These are phyloP conservation scores for Arctostaphylos glauca DNA, from an alignment of 148 eudicot genomes.

Conservation along the genomic window DNA sequence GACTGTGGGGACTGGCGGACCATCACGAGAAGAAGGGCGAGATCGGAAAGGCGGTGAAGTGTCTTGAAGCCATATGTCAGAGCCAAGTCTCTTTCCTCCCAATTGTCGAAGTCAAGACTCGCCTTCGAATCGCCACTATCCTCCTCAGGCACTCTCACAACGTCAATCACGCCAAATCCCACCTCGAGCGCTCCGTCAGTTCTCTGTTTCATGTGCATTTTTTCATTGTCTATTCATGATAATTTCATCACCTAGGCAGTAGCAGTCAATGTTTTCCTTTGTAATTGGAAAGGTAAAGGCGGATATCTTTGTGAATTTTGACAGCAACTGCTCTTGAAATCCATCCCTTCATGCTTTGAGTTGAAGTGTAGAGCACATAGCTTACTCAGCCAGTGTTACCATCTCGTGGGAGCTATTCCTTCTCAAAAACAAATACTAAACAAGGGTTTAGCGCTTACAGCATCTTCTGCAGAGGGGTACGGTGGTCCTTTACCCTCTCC, in stretches of 20 bases:
- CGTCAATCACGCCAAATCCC: slow-evolving; percentile 82
- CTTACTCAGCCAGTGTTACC: slow-evolving; percentile 89
- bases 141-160: slow-evolving; percentile 73
- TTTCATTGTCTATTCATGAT: not conserved
- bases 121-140: slow-evolving; percentile 71
- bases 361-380: slow-evolving; percentile 87
- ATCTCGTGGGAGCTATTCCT: slow-evolving; percentile 87
- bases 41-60: slow-evolving; percentile 62
- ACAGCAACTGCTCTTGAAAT: slow-evolving; percentile 92
- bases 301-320: not conserved
- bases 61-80: slow-evolving; percentile 87
- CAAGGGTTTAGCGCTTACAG: slow-evolving; percentile 79
- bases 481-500: slow-evolving; percentile 7
- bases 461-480: slow-evolving; percentile 69
- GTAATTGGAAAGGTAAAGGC: not conserved
- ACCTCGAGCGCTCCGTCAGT: slow-evolving; percentile 82
- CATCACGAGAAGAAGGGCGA: slow-evolving; percentile 66
- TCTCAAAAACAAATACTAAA: slow-evolving; percentile 80
- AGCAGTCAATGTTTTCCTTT: slow-evolving; percentile 1
- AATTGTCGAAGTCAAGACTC: slow-evolving; percentile 79
- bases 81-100: slow-evolving; percentile 85
- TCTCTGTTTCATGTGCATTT: not conserved
- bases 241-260: not conserved
- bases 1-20: slow-evolving; percentile 88
- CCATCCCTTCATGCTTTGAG: slow-evolving; percentile 96